Base-by-base conservation (phyloP, 2,329 filamentous ascomycete species). In the Colletotrichum somersetense region DNA sequence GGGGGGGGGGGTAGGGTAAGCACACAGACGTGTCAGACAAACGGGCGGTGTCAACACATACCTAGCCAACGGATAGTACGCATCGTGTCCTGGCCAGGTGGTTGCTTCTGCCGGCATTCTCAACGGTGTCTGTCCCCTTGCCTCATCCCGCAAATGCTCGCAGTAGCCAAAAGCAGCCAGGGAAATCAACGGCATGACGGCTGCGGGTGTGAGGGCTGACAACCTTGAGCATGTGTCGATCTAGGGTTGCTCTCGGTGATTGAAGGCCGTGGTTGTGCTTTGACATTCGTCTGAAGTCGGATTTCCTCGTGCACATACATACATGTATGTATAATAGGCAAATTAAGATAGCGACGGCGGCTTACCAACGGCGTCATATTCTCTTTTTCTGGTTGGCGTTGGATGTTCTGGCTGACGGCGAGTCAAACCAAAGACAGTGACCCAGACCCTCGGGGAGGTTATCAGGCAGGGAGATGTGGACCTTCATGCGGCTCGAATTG, bases 281-380 rank as follows among this genome's bases (percentile, higher is more conserved):
- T 46, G 58, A 38, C 65, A 61, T 68, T 69, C 58, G 52, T 72
- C 66, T 55, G 65, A 72, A 64, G 65, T 69, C 26, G 53, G 20
- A 12, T 40, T 26, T 44, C 62, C 64, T 72, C 59, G 66, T 68
- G 40, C 16, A 42, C 35, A 38, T 38, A 6, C 14, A 40, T 18
- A 42, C 35, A 38, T 38, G 14, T 40, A 40, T 44, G 35, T 35
- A 40, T 44, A 46, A 55, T 38, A 61, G 46, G 42, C n/a, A 50
- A 64, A 30, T 58, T 58, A 53, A 58, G 40, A 69, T 50, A 72
- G 38, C 40, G 48, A 46, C 62, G 12, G 64, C 62, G 12, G 64
- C 42, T 58, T 71, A 46, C 58, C 64, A 62, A 63, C 26, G 61
- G 44, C 61, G 57, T 46, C 42, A 40, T 53, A 50, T 46, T 46